Base-by-base conservation (phyloP, 129 eudicot genomes). In the Ambrosia trifida region DNA sequence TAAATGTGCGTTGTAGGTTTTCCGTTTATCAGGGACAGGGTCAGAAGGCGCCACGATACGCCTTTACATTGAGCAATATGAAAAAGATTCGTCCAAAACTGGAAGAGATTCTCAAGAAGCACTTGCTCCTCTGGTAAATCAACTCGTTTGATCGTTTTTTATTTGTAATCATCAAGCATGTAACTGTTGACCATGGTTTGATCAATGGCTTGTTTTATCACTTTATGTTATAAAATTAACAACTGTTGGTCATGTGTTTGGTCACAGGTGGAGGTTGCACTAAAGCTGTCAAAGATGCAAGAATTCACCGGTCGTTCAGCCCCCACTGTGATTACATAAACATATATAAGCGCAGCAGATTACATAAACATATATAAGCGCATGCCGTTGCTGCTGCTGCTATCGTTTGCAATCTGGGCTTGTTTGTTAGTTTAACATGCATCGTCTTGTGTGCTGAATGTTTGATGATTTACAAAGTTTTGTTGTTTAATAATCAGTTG, bases 41-140 rank as follows among this genome's bases (percentile, higher is more conserved):
- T 91, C 96, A 6, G 96, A 91, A 65, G 95, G 96, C 46, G 96
- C 94, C 45, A 91, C 98, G 20, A 87, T 92, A 65, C 91, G 98
- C 77, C 81, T 92, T 7, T 91, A 89, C 78, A 88, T 88, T 9
- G 96, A 91, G 64, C 98, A 91, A 79, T 91, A 86, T 16, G 98
- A 85, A 75, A 84, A 86, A 51, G 96, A 91, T 74, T 64, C 96
- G 63, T 73, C 91, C 10, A 91, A 86, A 78, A 86, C 60, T 11
- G 91, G 98, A 66, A 86, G 94, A 74, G 98, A 86, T 52, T 88
- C 96, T 51, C 87, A 83, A 62, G 96, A 91, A 11, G 91, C 98
- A 57, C 98, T 89, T 74, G 80, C 85, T 79, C 96, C 95, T 59
- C 89, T 92, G 79, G 96, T 92, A 74, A 75, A 72, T 54, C 32